Base-by-base conservation (phyloP, 306 rosid species). In the Cyamopsis tetragonoloba region DNA sequence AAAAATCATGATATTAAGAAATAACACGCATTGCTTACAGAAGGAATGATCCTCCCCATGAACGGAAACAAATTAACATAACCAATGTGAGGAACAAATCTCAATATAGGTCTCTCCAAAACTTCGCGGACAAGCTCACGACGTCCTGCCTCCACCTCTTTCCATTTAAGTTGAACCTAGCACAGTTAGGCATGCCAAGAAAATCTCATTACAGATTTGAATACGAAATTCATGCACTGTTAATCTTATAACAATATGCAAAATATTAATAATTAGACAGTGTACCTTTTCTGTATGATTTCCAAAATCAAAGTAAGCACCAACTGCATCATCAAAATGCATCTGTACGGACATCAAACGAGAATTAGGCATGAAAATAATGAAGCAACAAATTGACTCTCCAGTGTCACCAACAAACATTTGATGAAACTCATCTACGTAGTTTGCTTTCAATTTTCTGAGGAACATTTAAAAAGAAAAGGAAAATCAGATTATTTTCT, bases 241-340 rank as follows among this genome's bases (percentile, higher is more conserved):
- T 47, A 56, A 66, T 55, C 35, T 54, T 30, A 60, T 6, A 23
- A 51, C 41, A 53, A 13, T 22, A 14, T n/a, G 17, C 59, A 44
- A 44, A 8, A 49, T 34, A 62, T 24, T 38, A 51, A 73, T 19
- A 19, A 14, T 35, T 15, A 9, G 19, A 31, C 11, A 32, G 57
- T 37, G 12, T 86, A 93, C 99, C 97, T 89, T 93, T 70, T 93
- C 99, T 2, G 99, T 88, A 80, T 93, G 97, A 80, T 83, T 86
- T 68, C 98, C 96, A 39, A 86, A 93, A 82, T 93, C 98, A 75
- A 89, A 81, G 75, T 89, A 93, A 60, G 97, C 86, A 70, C 92
- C 97, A 53, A 81, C 65, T 6, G 79, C 75, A 30, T 74, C 62
- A 70, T 89, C 96, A 49, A 88, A 85, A 78, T 93, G 97, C 87